These are phyloP conservation scores for Saposhnikovia divaricata DNA, from an alignment of 129 eudicot species.

Conservation along the genomic window DNA sequence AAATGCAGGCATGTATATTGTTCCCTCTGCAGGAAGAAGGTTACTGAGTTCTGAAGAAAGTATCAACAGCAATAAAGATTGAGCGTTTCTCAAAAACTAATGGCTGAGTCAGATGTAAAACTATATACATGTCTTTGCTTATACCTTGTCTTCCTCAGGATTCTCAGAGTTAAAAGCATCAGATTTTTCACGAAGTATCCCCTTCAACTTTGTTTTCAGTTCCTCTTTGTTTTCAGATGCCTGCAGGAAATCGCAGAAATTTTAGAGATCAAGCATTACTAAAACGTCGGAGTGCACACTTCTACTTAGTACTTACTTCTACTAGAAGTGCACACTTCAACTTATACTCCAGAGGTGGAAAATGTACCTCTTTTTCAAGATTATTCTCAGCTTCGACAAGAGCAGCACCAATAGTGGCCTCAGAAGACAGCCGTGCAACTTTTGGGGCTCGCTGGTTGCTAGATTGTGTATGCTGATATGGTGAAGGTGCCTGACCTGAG, in stretches of 20 bases:
- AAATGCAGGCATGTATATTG: background rate
- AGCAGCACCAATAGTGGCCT: slow-evolving; percentile 85
- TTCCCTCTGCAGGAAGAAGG: background rate
- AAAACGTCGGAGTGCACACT: background rate
- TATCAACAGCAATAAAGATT: background rate
- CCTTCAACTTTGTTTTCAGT: slow-evolving; percentile 71
- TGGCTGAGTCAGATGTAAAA: background rate
- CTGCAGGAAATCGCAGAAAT: slow-evolving; percentile 24
- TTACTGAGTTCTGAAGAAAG: background rate
- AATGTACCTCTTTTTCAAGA: slow-evolving; percentile 75
- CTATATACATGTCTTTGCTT: background rate
- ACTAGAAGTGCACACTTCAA: background rate
- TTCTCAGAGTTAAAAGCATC: slow-evolving; percentile 75
- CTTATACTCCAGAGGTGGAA: background rate
- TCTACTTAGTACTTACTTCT: too few relatives aligned
- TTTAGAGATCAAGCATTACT: background rate
- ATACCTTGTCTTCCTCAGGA: slow-evolving; percentile 88
- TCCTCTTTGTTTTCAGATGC: slow-evolving; percentile 81
- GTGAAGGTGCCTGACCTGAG: slow-evolving; percentile 68
- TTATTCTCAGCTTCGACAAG: slow-evolving; percentile 80
- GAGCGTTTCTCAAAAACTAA: background rate
- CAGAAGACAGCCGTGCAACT: slow-evolving; percentile 50
- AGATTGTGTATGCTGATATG: slow-evolving; percentile 18
- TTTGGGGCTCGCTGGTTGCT: slow-evolving; percentile 33
- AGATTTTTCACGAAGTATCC: slow-evolving; percentile 70